A percentile compares a stretch with the other conserved stretches of the same genome.
Conservation (phyloP, 75 land plant genomes). For the Pinus tabuliformis region DNA sequence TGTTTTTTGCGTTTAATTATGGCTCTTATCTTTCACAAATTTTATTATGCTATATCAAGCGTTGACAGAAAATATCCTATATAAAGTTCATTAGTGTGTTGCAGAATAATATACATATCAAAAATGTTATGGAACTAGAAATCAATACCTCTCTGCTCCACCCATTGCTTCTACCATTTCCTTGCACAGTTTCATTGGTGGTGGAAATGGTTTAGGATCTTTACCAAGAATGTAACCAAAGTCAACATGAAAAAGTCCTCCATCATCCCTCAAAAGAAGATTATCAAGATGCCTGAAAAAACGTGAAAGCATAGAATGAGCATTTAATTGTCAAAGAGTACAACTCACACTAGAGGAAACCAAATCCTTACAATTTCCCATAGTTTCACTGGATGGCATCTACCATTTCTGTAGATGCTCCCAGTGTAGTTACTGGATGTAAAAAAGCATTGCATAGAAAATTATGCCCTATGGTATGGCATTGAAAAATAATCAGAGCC, state of each 20-base stretch:
- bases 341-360: not conserved
- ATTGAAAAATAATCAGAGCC: not conserved
- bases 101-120: too few relatives aligned
- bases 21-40: too few relatives aligned
- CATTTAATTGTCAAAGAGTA: not conserved
- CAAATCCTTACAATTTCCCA: not conserved
- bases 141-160: slow-evolving; percentile 85
- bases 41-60: not conserved
- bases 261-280: slow-evolving; percentile 91
- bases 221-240: slow-evolving; percentile 95
- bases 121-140: not conserved
- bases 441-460: not conserved
- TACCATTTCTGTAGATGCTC: not conserved
- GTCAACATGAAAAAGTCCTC: slow-evolving; percentile 98
- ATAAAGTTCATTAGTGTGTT: too few relatives aligned
- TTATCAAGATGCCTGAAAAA: slow-evolving; percentile 89
- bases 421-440: not conserved
- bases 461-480: not conserved
- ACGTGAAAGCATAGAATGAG: not conserved
- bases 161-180: slow-evolving; percentile 99
- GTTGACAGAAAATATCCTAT: too few relatives aligned
- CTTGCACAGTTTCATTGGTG: slow-evolving; percentile 99
- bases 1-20: too few relatives aligned
- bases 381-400: not conserved
- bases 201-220: slow-evolving; percentile 99